Percentiles rank a stretch among this genome's conserved stretches.
These are phyloP conservation scores for Colletotrichum sp. DNA, from an alignment of 2,329 filamentous ascomycete species.

Conservation along the genomic window DNA sequence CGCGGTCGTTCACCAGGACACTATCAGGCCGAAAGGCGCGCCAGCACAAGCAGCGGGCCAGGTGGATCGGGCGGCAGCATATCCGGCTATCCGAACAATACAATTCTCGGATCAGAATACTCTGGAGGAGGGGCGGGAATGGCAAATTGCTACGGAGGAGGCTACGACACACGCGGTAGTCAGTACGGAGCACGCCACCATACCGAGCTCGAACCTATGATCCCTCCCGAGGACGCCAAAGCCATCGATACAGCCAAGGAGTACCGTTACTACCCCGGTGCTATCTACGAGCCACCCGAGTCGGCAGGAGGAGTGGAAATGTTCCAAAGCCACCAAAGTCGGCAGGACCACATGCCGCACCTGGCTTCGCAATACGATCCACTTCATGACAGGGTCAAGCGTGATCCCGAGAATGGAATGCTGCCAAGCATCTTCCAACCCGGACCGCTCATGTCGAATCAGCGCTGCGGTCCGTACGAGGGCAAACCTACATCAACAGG, in stretches of 20 bases:
- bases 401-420: slow-evolving; percentile 49
- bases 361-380: slow-evolving; percentile 33
- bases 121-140: slow-evolving; percentile 43
- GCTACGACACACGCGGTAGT: slow-evolving; percentile 44
- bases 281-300: slow-evolving; percentile 52
- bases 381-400: slow-evolving; percentile 43
- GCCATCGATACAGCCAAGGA: slow-evolving; percentile 52
- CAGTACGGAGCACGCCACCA: slow-evolving; percentile 52
- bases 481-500: slow-evolving; percentile 56
- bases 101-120: slow-evolving; percentile 45
- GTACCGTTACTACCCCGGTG: slow-evolving; percentile 59
- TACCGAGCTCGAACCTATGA: slow-evolving; percentile 58
- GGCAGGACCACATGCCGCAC: slow-evolving; percentile 38
- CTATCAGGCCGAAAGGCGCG: slow-evolving; percentile 73
- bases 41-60: slow-evolving; percentile 72
- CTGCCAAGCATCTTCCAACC: slow-evolving; percentile 55
- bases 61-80: slow-evolving; percentile 69
- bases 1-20: slow-evolving; percentile 83
- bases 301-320: slow-evolving; percentile 51
- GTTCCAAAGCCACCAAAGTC: slow-evolving; percentile 44
- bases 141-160: slow-evolving; percentile 36
- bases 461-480: slow-evolving; percentile 55
- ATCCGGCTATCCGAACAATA: slow-evolving; percentile 50
- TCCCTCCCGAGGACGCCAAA: slow-evolving; percentile 58
- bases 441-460: slow-evolving; percentile 42